These are phyloP conservation scores for Pulveroboletus sp. DNA, from an alignment of 768 basidiomycete species.

Conservation along the genomic window DNA sequence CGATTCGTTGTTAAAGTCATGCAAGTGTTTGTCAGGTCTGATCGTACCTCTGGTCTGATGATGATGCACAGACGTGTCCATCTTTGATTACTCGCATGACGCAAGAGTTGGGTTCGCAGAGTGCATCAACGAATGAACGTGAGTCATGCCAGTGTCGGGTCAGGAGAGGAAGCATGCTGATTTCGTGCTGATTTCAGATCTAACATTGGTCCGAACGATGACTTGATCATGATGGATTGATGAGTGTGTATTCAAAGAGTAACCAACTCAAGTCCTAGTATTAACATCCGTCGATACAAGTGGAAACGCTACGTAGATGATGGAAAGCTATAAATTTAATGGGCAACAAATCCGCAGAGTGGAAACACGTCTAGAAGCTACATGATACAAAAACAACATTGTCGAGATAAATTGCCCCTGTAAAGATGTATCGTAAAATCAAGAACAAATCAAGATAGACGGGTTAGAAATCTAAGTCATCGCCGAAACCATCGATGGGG, in stretches of 20 bases:
- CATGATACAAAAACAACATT: background rate
- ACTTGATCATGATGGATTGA: too few relatives aligned
- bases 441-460: slow-evolving; percentile 15
- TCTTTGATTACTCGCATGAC: slow-evolving; percentile 56
- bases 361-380: slow-evolving; percentile 9
- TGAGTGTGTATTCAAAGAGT: too few relatives aligned
- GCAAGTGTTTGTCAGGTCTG: slow-evolving; percentile 32
- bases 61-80: slow-evolving; percentile 48
- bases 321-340: background rate
- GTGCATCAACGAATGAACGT: slow-evolving; percentile 39
- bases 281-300: too few relatives aligned
- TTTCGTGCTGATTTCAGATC: too few relatives aligned
- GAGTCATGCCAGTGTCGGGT: background rate
- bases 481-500: slow-evolving; percentile 45
- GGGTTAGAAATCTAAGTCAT: slow-evolving; percentile 29
- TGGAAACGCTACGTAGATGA: background rate
- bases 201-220: too few relatives aligned
- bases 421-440: background rate
- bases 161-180: too few relatives aligned
- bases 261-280: too few relatives aligned
- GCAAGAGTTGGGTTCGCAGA: slow-evolving; percentile 57
- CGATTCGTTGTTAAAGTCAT: slow-evolving; percentile 66
- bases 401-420: background rate
- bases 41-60: background rate
- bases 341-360: background rate